Percentiles rank a stretch among this genome's conserved stretches.
These are phyloP conservation scores for Trichoderma breve DNA, from an alignment of 2,329 filamentous ascomycete species.

Conservation along the genomic window DNA sequence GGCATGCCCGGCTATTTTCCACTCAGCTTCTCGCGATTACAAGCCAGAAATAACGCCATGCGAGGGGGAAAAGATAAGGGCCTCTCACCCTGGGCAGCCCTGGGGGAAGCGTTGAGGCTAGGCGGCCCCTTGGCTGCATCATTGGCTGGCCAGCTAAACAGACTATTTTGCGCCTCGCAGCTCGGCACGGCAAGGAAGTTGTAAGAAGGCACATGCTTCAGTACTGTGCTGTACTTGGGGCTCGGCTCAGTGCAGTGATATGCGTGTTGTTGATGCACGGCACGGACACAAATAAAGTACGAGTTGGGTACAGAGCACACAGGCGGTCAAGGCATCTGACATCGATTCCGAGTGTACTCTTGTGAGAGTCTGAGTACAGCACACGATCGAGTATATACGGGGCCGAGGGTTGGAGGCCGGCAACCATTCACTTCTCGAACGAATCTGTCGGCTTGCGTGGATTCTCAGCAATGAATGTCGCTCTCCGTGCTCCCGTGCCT, in stretches of 20 bases:
- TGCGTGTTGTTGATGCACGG: neutral
- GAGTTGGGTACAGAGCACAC: neutral
- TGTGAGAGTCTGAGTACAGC: neutral
- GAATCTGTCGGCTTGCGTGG: neutral
- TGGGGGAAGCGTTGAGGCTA: neutral
- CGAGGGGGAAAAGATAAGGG: conserved; percentile 19
- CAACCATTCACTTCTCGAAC: neutral
- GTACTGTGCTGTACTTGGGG: neutral
- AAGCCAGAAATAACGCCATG: conserved; percentile 16
- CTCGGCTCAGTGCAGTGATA: neutral
- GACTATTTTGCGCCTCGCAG: conserved; percentile 18
- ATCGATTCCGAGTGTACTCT: neutral
- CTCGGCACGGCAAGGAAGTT: neutral
- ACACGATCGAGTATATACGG: neutral
- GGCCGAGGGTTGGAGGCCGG: neutral
- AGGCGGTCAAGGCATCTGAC: neutral
- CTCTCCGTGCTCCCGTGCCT: conserved; percentile 3
- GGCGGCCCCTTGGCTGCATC: neutral
- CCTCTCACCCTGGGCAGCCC: neutral
- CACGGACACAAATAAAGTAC: neutral
- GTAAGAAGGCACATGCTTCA: neutral
- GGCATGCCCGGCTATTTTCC: neutral
- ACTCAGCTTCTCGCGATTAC: conserved; percentile 16
- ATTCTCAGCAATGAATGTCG: neutral
- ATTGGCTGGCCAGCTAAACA: conserved; percentile 8